Conservation (phyloP, 192 early-diverging fungal genomes). For the Pilobolus umbonatus region DNA sequence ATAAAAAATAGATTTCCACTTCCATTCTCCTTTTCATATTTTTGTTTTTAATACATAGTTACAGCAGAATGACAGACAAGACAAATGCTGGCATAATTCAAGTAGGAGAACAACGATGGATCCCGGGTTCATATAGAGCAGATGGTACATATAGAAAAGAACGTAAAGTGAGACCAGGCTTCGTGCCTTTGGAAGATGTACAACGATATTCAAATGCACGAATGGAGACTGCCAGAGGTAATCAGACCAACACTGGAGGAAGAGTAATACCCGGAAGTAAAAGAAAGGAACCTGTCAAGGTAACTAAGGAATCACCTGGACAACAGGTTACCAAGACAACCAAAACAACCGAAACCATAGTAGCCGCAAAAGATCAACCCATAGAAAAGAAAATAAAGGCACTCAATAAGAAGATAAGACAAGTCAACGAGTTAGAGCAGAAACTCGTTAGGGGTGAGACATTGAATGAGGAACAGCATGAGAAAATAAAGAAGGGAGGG, state of each 20-base stretch:
- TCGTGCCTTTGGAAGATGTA: constrained; percentile 61
- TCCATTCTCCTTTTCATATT: too few species aligned
- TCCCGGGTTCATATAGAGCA: constrained; percentile 57
- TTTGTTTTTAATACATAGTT: too few species aligned
- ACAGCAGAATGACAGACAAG: not conserved
- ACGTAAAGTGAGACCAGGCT: constrained; percentile 66
- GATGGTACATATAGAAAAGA: constrained; percentile 69
- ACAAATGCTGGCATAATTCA: constrained; percentile 28
- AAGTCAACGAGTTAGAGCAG: constrained; percentile 57
- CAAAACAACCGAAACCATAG: constrained; percentile 2
- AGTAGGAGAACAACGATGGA: constrained; percentile 46
- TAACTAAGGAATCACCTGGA: constrained; percentile 2
- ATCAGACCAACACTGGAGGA: too few species aligned
- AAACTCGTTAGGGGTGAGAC: constrained; percentile 41
- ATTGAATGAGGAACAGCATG: constrained; percentile 53
- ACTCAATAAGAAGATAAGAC: constrained; percentile 65
- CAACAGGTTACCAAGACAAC: constrained; percentile 19
- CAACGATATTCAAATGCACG: constrained; percentile 54
- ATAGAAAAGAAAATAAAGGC: constrained; percentile 51
- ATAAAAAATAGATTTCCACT: too few species aligned
- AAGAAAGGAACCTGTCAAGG: not conserved
- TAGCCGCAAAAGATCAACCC: not conserved
- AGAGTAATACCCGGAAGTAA: constrained; percentile 3
- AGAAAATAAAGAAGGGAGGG: constrained; percentile 53
- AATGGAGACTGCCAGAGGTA: constrained; percentile 32